Evolutionary conservation across 164 flowering plant species (phyloP).

Genomic region (Houttuynia cordata): DNA sequence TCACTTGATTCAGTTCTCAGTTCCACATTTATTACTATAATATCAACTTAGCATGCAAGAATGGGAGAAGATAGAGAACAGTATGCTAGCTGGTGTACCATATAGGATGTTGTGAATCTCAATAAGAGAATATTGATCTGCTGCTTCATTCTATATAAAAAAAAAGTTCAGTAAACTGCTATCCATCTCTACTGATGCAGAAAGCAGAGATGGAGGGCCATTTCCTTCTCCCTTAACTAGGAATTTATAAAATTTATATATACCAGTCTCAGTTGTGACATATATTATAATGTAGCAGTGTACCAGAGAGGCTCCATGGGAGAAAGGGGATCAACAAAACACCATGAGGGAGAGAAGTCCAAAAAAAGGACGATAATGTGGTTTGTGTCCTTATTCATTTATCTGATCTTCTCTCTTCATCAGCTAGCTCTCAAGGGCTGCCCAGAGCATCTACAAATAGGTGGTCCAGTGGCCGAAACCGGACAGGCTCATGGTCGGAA

Average conservation of each 20-base stretch:
- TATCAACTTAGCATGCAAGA: background rate
- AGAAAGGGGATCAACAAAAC: background rate
- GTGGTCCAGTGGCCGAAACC: conserved; percentile 24
- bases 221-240: background rate
- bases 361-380: background rate
- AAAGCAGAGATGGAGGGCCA: background rate
- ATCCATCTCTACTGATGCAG: background rate
- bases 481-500: conserved; percentile 29
- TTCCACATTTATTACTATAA: too few relatives aligned
- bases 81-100: background rate
- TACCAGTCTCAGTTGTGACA: background rate
- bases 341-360: background rate
- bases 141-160: background rate
- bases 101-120: background rate
- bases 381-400: background rate
- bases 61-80: background rate
- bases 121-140: background rate
- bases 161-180: background rate
- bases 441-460: conserved; percentile 19
- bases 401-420: background rate
- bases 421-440: conserved; percentile 14
- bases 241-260: too few relatives aligned
- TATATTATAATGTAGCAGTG: background rate
- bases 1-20: background rate
- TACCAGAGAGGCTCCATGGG: background rate